Conservation (phyloP, 2,329 filamentous ascomycete genomes). For the Cercospora zeina region DNA sequence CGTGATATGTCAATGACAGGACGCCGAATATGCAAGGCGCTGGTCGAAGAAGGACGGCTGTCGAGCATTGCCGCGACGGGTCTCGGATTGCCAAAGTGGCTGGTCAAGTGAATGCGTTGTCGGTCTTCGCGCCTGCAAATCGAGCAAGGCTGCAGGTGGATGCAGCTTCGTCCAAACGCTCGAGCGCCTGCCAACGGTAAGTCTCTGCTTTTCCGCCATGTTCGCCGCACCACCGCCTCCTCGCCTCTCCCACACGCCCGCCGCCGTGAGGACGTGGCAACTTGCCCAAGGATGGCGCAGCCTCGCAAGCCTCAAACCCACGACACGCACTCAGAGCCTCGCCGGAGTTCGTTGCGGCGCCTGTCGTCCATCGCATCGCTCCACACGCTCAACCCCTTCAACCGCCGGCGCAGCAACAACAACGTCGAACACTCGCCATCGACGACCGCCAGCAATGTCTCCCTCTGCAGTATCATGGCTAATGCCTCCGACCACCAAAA, state of each 20-base stretch:
- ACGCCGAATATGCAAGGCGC: neutral
- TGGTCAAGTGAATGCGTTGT: neutral
- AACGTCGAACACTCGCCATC: conserved; percentile 25
- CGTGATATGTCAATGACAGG: neutral
- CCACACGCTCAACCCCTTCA: conserved; percentile 40
- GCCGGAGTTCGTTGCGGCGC: conserved; percentile 34
- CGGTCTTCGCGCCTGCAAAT: neutral
- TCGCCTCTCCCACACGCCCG: neutral
- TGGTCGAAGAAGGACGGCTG: neutral
- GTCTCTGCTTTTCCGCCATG: neutral
- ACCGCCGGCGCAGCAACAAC: conserved; percentile 37
- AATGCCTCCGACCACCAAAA: conserved; percentile 23
- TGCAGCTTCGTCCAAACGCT: neutral
- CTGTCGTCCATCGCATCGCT: conserved; percentile 41
- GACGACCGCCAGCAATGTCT: conserved; percentile 33
- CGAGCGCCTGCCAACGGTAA: neutral
- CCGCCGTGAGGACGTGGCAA: neutral
- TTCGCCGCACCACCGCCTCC: neutral
- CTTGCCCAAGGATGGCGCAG: conserved; percentile 25
- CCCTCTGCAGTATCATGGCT: conserved; percentile 30
- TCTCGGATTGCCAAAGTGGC: fast-evolving
- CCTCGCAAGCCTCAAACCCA: conserved; percentile 31
- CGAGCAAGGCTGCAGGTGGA: neutral
- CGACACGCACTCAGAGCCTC: conserved; percentile 27
- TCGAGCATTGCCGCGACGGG: neutral